Percentiles rank a stretch among this genome's conserved stretches.
phyloP scores from a whole-genome alignment of 2,329 filamentous ascomycete genomes.

The Alternaria novae-zelandiae region DNA sequence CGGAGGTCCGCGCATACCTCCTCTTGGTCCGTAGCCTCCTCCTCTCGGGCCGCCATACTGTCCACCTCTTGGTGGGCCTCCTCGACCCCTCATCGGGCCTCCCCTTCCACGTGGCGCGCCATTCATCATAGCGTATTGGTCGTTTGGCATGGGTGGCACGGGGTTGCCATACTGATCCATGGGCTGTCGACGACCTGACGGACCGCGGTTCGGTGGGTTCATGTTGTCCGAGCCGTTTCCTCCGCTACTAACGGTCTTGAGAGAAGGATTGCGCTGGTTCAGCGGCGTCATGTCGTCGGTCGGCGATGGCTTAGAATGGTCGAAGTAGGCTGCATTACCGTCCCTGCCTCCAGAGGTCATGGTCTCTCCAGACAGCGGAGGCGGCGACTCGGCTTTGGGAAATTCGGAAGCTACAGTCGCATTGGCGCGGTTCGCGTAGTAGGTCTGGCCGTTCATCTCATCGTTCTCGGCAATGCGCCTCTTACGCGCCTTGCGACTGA shows the following conservation, averaged over 20 bases:
- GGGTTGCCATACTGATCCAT: slow-evolving; percentile 72
- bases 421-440: slow-evolving; percentile 65
- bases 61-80: slow-evolving; percentile 48
- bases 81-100: slow-evolving; percentile 47
- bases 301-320: slow-evolving; percentile 65
- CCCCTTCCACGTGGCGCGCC: slow-evolving; percentile 51
- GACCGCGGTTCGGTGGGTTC: slow-evolving; percentile 45
- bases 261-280: slow-evolving; percentile 68
- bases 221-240: slow-evolving; percentile 50
- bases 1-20: slow-evolving; percentile 49
- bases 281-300: slow-evolving; percentile 73
- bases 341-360: slow-evolving; percentile 61
- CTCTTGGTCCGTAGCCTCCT: slow-evolving; percentile 47
- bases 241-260: slow-evolving; percentile 60
- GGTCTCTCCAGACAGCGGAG: slow-evolving; percentile 61
- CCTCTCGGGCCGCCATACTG: slow-evolving; percentile 42
- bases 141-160: slow-evolving; percentile 52
- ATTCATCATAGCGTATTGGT: slow-evolving; percentile 52
- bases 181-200: slow-evolving; percentile 49
- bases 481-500: slow-evolving; percentile 91
- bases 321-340: slow-evolving; percentile 70
- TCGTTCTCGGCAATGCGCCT: slow-evolving; percentile 91
- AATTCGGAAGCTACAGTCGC: slow-evolving; percentile 46
- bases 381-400: slow-evolving; percentile 61
- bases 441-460: slow-evolving; percentile 96